These are phyloP conservation scores for Saccharomycopsis oosterbeekiorum DNA, from an alignment of 805 yeast species.

Conservation along the genomic window DNA sequence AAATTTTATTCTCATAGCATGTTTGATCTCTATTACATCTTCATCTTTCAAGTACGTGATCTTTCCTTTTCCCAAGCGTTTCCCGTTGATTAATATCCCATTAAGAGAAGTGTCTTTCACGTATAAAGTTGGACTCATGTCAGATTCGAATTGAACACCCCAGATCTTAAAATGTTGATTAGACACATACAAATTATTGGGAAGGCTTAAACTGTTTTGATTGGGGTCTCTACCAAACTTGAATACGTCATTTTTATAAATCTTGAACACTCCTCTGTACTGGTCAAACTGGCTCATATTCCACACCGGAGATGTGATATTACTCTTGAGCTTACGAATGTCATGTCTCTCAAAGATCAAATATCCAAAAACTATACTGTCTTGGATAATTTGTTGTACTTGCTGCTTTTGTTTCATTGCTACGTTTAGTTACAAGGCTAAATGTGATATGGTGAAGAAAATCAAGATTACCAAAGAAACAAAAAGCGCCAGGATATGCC, in stretches of 20 bases:
- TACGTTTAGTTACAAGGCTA: too few species aligned
- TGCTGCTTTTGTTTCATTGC: neutral
- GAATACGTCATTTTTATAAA: conserved; percentile 27
- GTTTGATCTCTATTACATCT: conserved; percentile 33
- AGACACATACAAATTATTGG: conserved; percentile 34
- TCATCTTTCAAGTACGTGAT: conserved; percentile 28
- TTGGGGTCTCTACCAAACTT: conserved; percentile 35
- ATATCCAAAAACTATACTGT: neutral
- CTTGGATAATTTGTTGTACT: neutral
- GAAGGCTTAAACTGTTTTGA: conserved; percentile 24
- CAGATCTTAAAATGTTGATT: conserved; percentile 39
- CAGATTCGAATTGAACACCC: conserved; percentile 41
- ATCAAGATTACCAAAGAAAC: neutral
- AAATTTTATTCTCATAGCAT: conserved; percentile 22
- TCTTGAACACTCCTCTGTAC: conserved; percentile 4
- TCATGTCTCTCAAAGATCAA: neutral
- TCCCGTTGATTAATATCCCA: conserved; percentile 39
- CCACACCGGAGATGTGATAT: neutral
- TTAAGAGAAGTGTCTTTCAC: conserved; percentile 42
- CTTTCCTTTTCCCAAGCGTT: conserved; percentile 24
- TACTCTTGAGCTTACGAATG: neutral
- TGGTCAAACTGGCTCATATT: neutral
- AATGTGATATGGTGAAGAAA: neutral
- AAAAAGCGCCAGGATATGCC: neutral
- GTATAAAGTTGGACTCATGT: conserved; percentile 37